Evolutionary conservation across 1,139 yeast genomes (phyloP), one percentile per base, ranked within the genome.

Genomic region (Yamadazyma friedrichii): DNA sequence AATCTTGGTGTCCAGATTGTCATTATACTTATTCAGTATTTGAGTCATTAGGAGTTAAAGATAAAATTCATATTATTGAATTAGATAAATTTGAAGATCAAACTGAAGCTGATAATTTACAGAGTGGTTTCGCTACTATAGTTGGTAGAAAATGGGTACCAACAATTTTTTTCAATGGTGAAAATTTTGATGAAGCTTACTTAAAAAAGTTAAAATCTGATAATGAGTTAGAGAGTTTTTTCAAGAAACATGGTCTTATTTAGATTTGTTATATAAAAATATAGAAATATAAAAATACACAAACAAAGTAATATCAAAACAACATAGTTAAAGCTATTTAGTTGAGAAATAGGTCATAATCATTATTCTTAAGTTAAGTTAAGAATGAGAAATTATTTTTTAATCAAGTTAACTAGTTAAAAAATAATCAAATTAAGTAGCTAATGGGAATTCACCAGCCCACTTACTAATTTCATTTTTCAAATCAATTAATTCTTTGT

Each of bases 361-460:
- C 36, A 39, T 33, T 22, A n/a, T 29, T 39, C 34, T 35, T 37
- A 30, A 37, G 40, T 37, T 37, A 37, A 31, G 31, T 31, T 25
- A 33, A 33, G 31, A 25, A 24, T 17, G 9, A 17, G 16, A 11
- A 15, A 22, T 13, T 11, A 16, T 31, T 31, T 17, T 31, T 11
- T 16, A 11, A 9, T 17, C 17, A 11, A 22, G 16, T 32, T 32
- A 20, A 20, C 24, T 20, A 11, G 16, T 16, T 31, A 16, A 17
- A 11, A 13, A 8, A 11, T 29, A 20, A 15, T 15, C 11, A 9
- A 16, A 24, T 64, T 67, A 78, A 50, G 80, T 88, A 55, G 98
- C 88, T 58, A 93, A 84, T 62, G 98, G 98, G 81, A 82, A 93
- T 57, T 81, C 83, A 59, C 89, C 89, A 52, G 95, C 95, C 98